Evolutionary conservation across 495 filamentous ascomycete species (phyloP), one percentile per base, ranked within the genome.

Genomic region (Rhizodiscina lignyota): DNA sequence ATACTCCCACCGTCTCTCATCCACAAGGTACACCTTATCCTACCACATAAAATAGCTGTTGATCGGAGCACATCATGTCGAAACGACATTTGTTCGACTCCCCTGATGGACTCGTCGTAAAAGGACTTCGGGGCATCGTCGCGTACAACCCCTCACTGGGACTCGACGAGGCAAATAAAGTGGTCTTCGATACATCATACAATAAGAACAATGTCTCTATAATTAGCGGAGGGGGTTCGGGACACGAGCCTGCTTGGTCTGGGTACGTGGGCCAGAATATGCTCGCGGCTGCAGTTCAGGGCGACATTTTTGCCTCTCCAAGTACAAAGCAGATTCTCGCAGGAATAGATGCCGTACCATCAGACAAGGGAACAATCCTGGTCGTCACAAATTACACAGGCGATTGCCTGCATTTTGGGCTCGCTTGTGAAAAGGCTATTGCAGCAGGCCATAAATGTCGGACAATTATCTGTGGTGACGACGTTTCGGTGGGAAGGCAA

Each of bases 391-490:
- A 78, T 52, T 78, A 78, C 43, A 78, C 73, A 3, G 59, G 57
- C 10, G 89, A 97, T 56, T 74, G 93, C 27, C 63, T 97, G 35
- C 87, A 94, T 54, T 97, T 97, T 52, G 89, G 89, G 23, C 76
- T 96, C 65, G 89, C 74, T 0, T 77, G 85, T 16, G 89, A 94
- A 56, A 94, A 94, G 61, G 85, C 83, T 6, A 75, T 77, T 39
- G 85, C 85, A 0, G 66, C 72, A 0, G 89, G 83, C 0, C 56
- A 84, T 30, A 58, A 74, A 18, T 79, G 84, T 0, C 84, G 94
- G 52, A 93, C 94, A 76, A 75, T 94, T 18, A 76, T 93, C 6
- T 85, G 94, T 21, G 83, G 74, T 12, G 89, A 97, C 46, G 89
- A 97, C 55, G 89, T 86, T 0, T 84, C 86, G 15, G 89, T 97